Base-by-base conservation (phyloP, 2,329 filamentous ascomycete genomes). In the Zymoseptoria ardabiliae region DNA sequence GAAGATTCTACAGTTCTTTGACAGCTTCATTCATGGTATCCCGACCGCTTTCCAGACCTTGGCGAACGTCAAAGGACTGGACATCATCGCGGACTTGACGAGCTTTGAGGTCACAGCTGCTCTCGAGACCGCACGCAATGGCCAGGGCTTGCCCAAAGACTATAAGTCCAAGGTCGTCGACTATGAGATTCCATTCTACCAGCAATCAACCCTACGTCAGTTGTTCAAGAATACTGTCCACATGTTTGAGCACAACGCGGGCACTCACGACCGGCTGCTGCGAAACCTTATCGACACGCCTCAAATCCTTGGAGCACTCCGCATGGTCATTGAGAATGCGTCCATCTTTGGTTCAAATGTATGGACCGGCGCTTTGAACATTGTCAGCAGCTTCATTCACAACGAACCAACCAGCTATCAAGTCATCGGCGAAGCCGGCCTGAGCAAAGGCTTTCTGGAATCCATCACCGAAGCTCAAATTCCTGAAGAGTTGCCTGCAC, bases 361-460 rank as follows among this genome's bases (percentile, higher is more conserved):
- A 4, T 99, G 94, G 94, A 96, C 91, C 54, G 92, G 92, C 72
- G 89, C 91, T 6, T 90, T 96, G 62, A 92, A 88, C 57, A 93
- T 97, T 58, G 79, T 99, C 55, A 94, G 90, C 70, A 93, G 91
- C 68, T 99, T 99, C 74, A 96, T 99, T 68, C 95, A 99, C 75
- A 97, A 97, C 71, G 94, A 99, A 70, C 94, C 94, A 0, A 99
- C 94, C 0, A 99, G 94, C 73, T 99, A 96, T 72, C 88, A 91
- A 25, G 91, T 96, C 22, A 94, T 99, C 65, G 91, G 90, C 13
- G 94, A 99, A 75, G 93, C 94, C 55, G 91, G 91, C 21, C 82
- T 99, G 67, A 92, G 94, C 69, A 88, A 88, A 71, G 90, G 86
- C 55, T 88, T 97, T 60, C 80, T 99, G 13, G 87, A 93, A 73